These are phyloP conservation scores for Amanita molliuscula DNA, from an alignment of 768 basidiomycete species.

Conservation along the genomic window DNA sequence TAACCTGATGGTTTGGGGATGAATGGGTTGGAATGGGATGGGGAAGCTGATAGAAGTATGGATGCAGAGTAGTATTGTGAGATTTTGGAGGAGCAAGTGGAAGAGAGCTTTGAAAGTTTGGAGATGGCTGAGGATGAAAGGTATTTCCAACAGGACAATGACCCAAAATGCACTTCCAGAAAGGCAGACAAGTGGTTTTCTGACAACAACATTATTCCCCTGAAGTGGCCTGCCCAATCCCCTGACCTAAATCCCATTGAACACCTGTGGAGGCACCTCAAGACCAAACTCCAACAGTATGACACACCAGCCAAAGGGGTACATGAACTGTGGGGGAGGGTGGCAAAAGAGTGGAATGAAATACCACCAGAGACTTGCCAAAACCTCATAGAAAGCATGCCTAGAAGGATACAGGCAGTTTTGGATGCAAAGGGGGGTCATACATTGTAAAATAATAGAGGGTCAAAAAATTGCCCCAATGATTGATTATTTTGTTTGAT, in stretches of 20 bases:
- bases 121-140: slow-evolving; percentile 24
- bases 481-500: too few species aligned
- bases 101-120: slow-evolving; percentile 15
- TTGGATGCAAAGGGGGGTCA: too few species aligned
- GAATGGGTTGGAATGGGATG: slow-evolving; percentile 14
- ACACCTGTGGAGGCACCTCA: slow-evolving; percentile 9
- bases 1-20: slow-evolving; percentile 21
- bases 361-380: too few species aligned
- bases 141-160: too few species aligned
- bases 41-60: slow-evolving; percentile 10
- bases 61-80: slow-evolving; percentile 17
- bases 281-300: too few species aligned
- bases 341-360: too few species aligned
- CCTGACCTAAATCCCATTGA: slow-evolving; percentile 25
- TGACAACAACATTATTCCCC: slow-evolving; percentile 14
- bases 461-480: too few species aligned
- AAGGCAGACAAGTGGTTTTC: slow-evolving; percentile 16
- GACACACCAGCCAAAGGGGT: too few species aligned
- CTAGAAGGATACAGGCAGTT: too few species aligned
- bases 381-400: too few species aligned
- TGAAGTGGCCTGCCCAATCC: slow-evolving; percentile 19
- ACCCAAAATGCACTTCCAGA: slow-evolving; percentile 11
- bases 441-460: too few species aligned
- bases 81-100: slow-evolving; percentile 15
- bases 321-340: too few species aligned